Base-by-base conservation (phyloP, 148 eudicot species). In the Silene uniflora region DNA sequence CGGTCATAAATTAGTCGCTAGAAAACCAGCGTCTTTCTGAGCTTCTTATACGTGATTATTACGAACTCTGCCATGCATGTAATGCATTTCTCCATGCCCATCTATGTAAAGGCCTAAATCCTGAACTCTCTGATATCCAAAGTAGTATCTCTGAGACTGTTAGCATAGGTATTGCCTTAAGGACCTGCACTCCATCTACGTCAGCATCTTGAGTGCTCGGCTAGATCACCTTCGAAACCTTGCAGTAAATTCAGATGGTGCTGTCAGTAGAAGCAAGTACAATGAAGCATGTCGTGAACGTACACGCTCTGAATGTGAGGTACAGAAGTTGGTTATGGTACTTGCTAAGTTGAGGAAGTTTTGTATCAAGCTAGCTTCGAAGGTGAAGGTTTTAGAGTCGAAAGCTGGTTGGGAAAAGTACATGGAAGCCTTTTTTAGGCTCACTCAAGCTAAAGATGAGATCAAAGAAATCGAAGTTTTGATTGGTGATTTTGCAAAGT, bases 21-120 rank as follows among this genome's bases (percentile, higher is more conserved):
- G 82, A 81, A 60, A 88, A 90, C 75, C 75, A 88, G 4, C 84
- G 85, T 68, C 73, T 89, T 1, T 84, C 91, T 0, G 76, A 85
- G 22, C 11, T 74, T 67, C 63, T 62, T 21, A 68, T 84, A 18
- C 66, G 32, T 19, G 79, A 73, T 3, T 91, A 89, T 77, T 89
- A 86, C 25, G 71, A 89, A 23, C 86, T 91, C 7, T 87, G 93
- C 76, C 42, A 76, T 69, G 72, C 62, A 68, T 84, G 77, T 55
- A 85, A 80, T 16, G 72, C 83, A 8, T 81, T 83, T 77, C 88
- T 89, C 75, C 96, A 91, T 42, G 83, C 74, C 46, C 75, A 74
- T 46, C 72, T 89, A 44, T 62, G 85, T 42, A 81, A 69, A 14
- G 84, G 87, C 72, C 81, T 86, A 29, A 79, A 82, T 75, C 63